Evolutionary conservation across 768 basidiomycete genomes (phyloP).

Genomic region (Phaffia australis): DNA sequence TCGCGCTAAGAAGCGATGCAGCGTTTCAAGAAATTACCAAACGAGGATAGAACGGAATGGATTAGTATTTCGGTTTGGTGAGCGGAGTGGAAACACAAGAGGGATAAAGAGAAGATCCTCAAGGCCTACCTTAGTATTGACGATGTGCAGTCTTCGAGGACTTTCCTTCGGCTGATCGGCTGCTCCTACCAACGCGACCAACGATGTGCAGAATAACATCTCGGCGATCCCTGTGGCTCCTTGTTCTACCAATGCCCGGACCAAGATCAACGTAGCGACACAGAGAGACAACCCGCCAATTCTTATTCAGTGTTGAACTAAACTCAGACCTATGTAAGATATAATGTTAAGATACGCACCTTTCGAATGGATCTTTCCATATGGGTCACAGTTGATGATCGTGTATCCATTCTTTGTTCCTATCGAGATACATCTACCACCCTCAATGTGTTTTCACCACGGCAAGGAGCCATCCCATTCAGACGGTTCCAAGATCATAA

Average conservation of each 20-base stretch:
- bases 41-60: neutral
- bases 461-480: neutral
- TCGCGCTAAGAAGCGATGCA: slow-evolving; percentile 53
- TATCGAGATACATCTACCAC: slow-evolving; percentile 66
- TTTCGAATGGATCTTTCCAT: slow-evolving; percentile 87
- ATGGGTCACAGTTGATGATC: slow-evolving; percentile 97
- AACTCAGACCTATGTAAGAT: neutral
- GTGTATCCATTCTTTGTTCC: slow-evolving; percentile 92
- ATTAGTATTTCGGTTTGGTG: neutral
- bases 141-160: slow-evolving; percentile 89
- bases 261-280: neutral
- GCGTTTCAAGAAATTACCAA: neutral
- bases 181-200: slow-evolving; percentile 91
- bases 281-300: neutral
- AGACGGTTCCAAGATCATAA: neutral
- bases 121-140: slow-evolving; percentile 81
- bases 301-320: neutral
- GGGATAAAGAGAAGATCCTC: neutral
- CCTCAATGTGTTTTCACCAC: neutral
- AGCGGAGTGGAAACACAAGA: neutral
- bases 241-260: slow-evolving; percentile 49
- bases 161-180: slow-evolving; percentile 83
- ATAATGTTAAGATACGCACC: slow-evolving; percentile 48
- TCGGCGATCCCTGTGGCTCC: slow-evolving; percentile 93
- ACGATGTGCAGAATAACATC: slow-evolving; percentile 98